Conservation (phyloP, 164 flowering plant species). For the Dillenia suffruticosa region DNA sequence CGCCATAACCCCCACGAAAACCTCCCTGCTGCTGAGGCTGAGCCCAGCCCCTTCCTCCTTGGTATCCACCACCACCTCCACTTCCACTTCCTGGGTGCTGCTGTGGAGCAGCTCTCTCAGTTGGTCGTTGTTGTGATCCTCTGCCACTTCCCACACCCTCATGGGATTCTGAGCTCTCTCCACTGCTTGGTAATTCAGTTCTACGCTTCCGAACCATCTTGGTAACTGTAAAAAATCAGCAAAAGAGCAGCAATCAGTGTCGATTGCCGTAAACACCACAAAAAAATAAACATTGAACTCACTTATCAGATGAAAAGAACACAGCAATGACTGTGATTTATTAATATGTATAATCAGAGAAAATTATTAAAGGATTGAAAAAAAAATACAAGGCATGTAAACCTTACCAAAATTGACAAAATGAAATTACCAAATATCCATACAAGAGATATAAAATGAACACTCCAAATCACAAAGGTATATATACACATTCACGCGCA, state of each 20-base stretch:
- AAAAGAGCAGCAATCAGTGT: neutral
- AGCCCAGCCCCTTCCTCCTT: slow-evolving; percentile 45
- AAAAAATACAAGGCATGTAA: too few relatives aligned
- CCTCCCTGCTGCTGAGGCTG: slow-evolving; percentile 23
- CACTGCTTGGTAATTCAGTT: slow-evolving; percentile 38
- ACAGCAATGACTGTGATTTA: too few relatives aligned
- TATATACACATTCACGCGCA: too few relatives aligned
- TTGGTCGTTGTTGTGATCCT: slow-evolving; percentile 51
- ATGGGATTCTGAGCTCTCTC: slow-evolving; percentile 58
- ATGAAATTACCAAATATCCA: too few relatives aligned
- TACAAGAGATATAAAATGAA: too few relatives aligned
- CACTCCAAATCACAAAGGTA: too few relatives aligned
- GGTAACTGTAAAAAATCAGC: neutral
- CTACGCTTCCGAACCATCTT: slow-evolving; percentile 72
- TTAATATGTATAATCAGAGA: too few relatives aligned
- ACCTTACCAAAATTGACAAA: too few relatives aligned
- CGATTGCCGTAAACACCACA: too few relatives aligned
- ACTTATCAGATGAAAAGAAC: too few relatives aligned
- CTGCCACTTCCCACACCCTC: slow-evolving; percentile 40
- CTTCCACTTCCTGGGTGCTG: slow-evolving; percentile 8
- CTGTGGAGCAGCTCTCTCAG: slow-evolving; percentile 11
- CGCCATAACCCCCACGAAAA: slow-evolving; percentile 19
- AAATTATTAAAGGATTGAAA: too few relatives aligned
- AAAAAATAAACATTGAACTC: too few relatives aligned
- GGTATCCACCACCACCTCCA: slow-evolving; percentile 20